These are phyloP conservation scores for Drechmeria coniospora DNA, from an alignment of 2,329 filamentous ascomycete species.

Conservation along the genomic window DNA sequence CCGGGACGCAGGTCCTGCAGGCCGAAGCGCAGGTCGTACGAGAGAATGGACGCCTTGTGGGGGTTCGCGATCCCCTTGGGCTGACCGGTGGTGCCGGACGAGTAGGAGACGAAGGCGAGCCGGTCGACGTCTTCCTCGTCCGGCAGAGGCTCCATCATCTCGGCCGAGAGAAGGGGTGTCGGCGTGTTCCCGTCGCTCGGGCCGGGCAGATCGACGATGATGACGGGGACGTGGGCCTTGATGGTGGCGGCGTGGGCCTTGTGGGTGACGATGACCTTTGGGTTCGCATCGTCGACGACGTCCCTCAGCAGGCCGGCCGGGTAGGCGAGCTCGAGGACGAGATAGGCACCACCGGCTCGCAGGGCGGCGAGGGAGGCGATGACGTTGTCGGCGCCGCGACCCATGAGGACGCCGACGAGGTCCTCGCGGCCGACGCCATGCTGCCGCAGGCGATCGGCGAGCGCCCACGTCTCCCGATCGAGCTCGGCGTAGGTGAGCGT, in stretches of 20 bases:
- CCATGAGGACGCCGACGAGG: slow-evolving; percentile 61
- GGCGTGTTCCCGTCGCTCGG: slow-evolving; percentile 11
- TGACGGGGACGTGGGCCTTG: slow-evolving; percentile 44
- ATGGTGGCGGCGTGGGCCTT: slow-evolving; percentile 49
- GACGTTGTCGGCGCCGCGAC: slow-evolving; percentile 63
- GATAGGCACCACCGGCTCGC: slow-evolving; percentile 62
- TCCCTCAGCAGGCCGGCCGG: slow-evolving; percentile 58
- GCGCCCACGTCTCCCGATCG: slow-evolving; percentile 48
- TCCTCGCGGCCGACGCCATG: slow-evolving; percentile 58
- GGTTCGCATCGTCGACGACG: slow-evolving; percentile 61
- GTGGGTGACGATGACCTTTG: slow-evolving; percentile 55
- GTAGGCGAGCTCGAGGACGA: slow-evolving; percentile 68
- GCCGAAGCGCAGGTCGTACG: slow-evolving; percentile 57
- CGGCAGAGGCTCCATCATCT: slow-evolving; percentile 36
- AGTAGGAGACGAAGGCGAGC: slow-evolving; percentile 68
- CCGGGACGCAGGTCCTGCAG: slow-evolving; percentile 55
- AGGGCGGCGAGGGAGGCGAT: slow-evolving; percentile 66
- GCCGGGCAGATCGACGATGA: slow-evolving; percentile 42
- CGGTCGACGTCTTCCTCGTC: slow-evolving; percentile 55
- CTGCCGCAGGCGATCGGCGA: slow-evolving; percentile 47
- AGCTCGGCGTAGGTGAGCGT: slow-evolving; percentile 60
- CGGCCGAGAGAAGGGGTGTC: slow-evolving; percentile 10
- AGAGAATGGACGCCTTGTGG: slow-evolving; percentile 56
- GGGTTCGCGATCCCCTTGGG: slow-evolving; percentile 76
- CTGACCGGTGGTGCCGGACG: slow-evolving; percentile 60